Base-by-base conservation (phyloP, 345 rosid genomes). In the Lepidium didymum region DNA sequence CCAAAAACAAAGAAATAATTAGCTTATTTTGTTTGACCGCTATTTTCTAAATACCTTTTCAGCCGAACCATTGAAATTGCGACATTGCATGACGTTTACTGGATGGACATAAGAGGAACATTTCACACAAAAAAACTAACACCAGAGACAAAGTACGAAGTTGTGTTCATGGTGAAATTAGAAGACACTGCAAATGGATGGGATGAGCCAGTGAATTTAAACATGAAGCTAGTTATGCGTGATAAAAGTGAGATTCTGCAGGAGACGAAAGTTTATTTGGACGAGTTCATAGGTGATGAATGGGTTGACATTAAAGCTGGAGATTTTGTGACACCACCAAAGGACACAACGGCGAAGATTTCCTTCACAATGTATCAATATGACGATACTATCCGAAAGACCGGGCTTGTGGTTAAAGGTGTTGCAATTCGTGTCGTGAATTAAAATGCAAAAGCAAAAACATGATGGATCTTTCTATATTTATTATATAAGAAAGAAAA, bases 61-160 rank as follows among this genome's bases (percentile, higher is more conserved):
- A 60, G 65, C 49, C 19, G 14, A 59, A 13, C 11, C 29, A 60
- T 84, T 15, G 80, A 83, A 10, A 78, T 73, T 47, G 86, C 83
- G 0, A 82, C 72, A 63, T 63, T 86, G 45, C 3, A 77, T 7
- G 6, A 43, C 1, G 84, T 83, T 16, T 81, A 84, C 14, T 80
- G 92, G 91, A 79, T 89, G 25, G 86, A 80, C 14, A 56, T 77
- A 19, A 44, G n/a, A 4, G 85, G 76, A 10, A 73, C 11, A 3
- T 38, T 38, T 13, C 2, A 38, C 42, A 38, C 42, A 0, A 38
- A 4, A 38, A 1, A 38, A 38, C 42, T 38, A 7, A 38, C n/a
- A 0, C 42, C 42, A 38, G n/a, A 38, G 13, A 11, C 42, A 38
- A 38, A 38, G 42, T 38, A 38, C 42, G 42, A 38, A 13, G 42